Percentiles rank a stretch among this genome's conserved stretches.
phyloP scores from a whole-genome alignment of 2,329 filamentous ascomycete genomes.

The Alternaria metachromatica region DNA sequence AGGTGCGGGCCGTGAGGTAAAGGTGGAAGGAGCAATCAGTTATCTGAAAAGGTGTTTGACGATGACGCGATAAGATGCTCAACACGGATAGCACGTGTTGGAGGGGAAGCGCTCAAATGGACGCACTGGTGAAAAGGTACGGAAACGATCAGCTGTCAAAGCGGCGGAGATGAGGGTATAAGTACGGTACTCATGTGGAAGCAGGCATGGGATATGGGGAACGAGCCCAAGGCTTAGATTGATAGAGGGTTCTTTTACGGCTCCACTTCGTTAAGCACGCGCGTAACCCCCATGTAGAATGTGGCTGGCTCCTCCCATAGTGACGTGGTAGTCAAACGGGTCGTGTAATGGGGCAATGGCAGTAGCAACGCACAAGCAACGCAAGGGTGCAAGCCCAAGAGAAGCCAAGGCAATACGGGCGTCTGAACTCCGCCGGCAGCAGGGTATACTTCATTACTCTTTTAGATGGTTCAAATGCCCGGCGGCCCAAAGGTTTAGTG shows the following conservation, averaged over 20 bases:
- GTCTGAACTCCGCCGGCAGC: conserved; percentile 36
- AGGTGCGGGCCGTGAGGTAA: background rate
- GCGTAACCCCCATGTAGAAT: conserved; percentile 30
- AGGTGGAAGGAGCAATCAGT: conserved; percentile 14
- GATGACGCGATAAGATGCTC: conserved; percentile 19
- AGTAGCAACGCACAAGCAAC: conserved; percentile 43
- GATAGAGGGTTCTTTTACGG: conserved; percentile 22
- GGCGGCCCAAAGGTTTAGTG: conserved; percentile 29
- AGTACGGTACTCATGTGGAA: conserved; percentile 26
- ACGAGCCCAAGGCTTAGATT: conserved; percentile 21
- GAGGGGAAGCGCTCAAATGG: conserved; percentile 23
- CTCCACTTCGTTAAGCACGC: conserved; percentile 38
- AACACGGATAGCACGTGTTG: conserved; percentile 24
- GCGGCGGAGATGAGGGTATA: conserved; percentile 23
- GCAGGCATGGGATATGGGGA: conserved; percentile 23
- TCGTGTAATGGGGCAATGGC: conserved; percentile 38
- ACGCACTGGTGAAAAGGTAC: conserved; percentile 16
- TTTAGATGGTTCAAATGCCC: conserved; percentile 28
- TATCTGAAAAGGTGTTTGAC: conserved; percentile 12
- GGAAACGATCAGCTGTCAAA: conserved; percentile 13
- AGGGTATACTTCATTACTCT: conserved; percentile 33
- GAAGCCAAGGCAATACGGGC: conserved; percentile 41
- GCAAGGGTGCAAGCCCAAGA: conserved; percentile 46
- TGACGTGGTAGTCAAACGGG: conserved; percentile 46
- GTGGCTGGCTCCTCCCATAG: conserved; percentile 34